Evolutionary conservation across 441 rosid genomes (phyloP).

Genomic region (Euphorbia schlechtendalii): DNA sequence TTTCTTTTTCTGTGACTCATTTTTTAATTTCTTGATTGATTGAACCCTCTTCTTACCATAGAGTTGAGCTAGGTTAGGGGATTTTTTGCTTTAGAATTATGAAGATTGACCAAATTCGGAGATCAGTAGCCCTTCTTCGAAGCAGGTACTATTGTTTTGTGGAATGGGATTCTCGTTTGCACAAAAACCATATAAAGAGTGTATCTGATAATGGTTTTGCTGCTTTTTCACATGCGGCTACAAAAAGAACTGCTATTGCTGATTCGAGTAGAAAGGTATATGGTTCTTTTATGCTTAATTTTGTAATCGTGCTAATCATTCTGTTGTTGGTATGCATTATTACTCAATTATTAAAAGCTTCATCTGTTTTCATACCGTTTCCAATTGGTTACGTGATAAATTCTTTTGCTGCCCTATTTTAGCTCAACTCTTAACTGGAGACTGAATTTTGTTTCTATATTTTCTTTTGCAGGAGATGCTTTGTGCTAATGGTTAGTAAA

Average conservation of each 20-base stretch:
- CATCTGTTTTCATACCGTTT: constrained; percentile 32
- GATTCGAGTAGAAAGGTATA: constrained; percentile 23
- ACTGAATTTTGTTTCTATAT: constrained; percentile 27
- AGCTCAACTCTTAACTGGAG: background rate
- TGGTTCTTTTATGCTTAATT: background rate
- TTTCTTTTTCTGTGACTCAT: background rate
- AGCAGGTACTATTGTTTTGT: constrained; percentile 11
- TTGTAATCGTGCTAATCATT: background rate
- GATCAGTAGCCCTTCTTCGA: constrained; percentile 20
- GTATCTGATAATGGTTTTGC: constrained; percentile 18
- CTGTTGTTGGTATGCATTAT: background rate
- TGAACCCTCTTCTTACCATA: background rate
- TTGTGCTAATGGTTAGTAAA: constrained; percentile 51
- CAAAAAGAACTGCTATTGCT: constrained; percentile 7
- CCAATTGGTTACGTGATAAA: constrained; percentile 24
- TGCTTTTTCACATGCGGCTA: constrained; percentile 17
- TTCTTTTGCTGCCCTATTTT: constrained; percentile 15
- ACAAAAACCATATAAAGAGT: constrained; percentile 5
- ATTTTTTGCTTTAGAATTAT: background rate
- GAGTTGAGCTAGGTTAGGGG: background rate
- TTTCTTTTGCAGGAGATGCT: constrained; percentile 41
- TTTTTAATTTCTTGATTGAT: background rate
- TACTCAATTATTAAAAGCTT: constrained; percentile 16
- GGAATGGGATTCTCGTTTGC: constrained; percentile 16
- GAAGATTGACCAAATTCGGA: constrained; percentile 27